Base-by-base conservation (phyloP, 2,329 filamentous ascomycete genomes). In the Verticillium albo-atrum region DNA sequence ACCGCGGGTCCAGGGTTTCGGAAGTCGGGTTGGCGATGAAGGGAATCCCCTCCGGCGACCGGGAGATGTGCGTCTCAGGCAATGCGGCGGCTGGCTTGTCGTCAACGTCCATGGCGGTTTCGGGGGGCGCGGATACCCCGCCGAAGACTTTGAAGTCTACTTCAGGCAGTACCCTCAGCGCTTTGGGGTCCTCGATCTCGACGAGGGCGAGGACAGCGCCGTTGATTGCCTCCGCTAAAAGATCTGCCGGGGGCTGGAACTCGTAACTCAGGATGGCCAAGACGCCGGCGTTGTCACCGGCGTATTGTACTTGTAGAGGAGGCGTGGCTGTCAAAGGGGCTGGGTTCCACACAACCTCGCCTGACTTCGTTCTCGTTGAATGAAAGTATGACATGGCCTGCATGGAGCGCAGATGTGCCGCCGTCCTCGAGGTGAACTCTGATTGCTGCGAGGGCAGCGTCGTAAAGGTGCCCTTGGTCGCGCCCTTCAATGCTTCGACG, bases 351-450 rank as follows among this genome's bases (percentile, higher is more conserved):
- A 68, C 71, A 23, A 72, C 55, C 57, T 63, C 61, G 63, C 50
- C 56, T 47, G n/a, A 65, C 64, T 25, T 60, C 60, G 30, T 53
- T 58, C 30, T 60, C 59, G 54, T 55, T 32, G 50, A 64, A 68
- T 94, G 91, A 67, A 94, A 91, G 66, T 93, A 94, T 0, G 89
- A 88, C 80, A 92, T 87, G n/a, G 82, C 85, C 65, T 92, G 89
- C 88, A 94, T 92, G 6, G 82, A 81, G 56, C 89, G 78, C 3
- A 91, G 72, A 62, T 93, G 86, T 0, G 84, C 80, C 0, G 89
- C 82, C 10, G 87, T 89, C 37, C 87, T 78, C 3, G 82, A 75
- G 1, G 78, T 78, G 47, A 78, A 77, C 47, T 85, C 82, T n/a
- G 78, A 79, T 9, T 79, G 72, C 65, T 87, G 82, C 1, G 88